Conservation (phyloP, 169 alveolate species). For the Eimeria brunetti region DNA sequence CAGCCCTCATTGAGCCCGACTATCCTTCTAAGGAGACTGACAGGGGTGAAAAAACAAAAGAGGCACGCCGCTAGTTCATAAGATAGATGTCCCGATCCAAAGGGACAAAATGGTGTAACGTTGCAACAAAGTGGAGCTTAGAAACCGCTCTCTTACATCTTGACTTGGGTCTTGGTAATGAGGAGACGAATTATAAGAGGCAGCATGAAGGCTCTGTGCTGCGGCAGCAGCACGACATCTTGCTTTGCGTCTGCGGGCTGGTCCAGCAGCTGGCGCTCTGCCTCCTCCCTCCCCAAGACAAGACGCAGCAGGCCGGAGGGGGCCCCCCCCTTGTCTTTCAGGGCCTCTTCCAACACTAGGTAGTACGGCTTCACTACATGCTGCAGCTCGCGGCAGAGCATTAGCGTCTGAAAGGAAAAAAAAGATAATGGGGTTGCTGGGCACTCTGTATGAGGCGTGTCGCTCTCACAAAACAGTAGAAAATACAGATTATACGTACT, state of each 20-base stretch:
- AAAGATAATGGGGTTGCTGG: not conserved
- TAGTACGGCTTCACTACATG: slow-evolving; percentile 41
- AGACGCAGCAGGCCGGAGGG: slow-evolving; percentile 58
- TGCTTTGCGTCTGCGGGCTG: slow-evolving; percentile 19
- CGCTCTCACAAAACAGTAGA: not conserved
- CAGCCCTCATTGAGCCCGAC: not conserved
- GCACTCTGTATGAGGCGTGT: not conserved
- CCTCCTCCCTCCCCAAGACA: slow-evolving; percentile 42
- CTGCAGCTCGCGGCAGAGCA: slow-evolving; percentile 65
- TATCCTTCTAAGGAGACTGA: too few relatives aligned
- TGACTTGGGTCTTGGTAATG: slow-evolving; percentile 49
- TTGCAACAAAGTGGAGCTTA: not conserved
- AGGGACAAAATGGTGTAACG: not conserved
- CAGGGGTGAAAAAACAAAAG: too few relatives aligned
- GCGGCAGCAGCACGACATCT: slow-evolving; percentile 29
- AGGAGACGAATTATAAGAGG: slow-evolving; percentile 63
- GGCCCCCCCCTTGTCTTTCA: slow-evolving; percentile 55
- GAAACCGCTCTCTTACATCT: not conserved
- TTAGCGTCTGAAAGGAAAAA: slow-evolving; percentile 11
- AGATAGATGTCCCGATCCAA: not conserved
- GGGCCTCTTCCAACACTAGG: slow-evolving; percentile 42
- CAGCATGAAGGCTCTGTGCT: slow-evolving; percentile 55
- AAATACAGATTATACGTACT: not conserved
- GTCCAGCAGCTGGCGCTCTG: slow-evolving; percentile 19
- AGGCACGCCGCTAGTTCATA: not conserved